A percentile compares a stretch with the other conserved stretches of the same genome.
phyloP scores from a whole-genome alignment of 2,329 filamentous ascomycete genomes.

The Aspergillus tanneri region DNA sequence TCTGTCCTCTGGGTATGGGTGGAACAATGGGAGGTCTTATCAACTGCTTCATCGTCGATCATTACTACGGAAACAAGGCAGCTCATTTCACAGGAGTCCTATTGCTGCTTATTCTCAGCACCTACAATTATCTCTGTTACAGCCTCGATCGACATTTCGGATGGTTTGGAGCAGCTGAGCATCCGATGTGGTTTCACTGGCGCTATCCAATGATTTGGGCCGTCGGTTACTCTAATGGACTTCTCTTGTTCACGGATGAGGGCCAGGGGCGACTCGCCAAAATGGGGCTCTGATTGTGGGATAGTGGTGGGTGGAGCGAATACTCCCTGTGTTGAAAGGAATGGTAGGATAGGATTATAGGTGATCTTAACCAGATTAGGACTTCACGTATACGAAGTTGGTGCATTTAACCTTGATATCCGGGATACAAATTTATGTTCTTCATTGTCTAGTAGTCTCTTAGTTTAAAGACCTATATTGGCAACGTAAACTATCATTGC shows the following conservation, averaged over 20 bases:
- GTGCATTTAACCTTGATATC: no score
- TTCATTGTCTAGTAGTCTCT: no score
- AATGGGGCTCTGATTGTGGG: conserved; percentile 1
- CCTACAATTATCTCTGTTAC: conserved; percentile 18
- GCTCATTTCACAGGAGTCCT: conserved; percentile 14
- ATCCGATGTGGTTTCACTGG: conserved; percentile 16
- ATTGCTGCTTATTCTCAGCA: conserved; percentile 12
- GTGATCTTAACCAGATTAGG: no score
- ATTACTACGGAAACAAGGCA: conserved; percentile 16
- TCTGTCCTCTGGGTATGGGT: conserved; percentile 17
- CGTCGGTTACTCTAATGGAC: conserved; percentile 6
- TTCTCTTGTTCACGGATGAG: conserved; percentile 12
- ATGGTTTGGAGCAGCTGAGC: conserved; percentile 9
- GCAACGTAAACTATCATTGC: no score
- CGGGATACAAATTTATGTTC: no score
- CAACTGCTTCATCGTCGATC: conserved; percentile 18
- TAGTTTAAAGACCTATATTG: no score
- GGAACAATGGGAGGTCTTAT: conserved; percentile 14
- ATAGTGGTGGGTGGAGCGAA: no score
- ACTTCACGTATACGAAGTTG: no score
- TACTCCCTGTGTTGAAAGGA: no score
- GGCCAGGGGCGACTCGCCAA: conserved; percentile 6
- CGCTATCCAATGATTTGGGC: conserved; percentile 10
- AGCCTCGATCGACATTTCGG: conserved; percentile 14
- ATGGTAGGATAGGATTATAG: no score